Evolutionary conservation across 179 eudicot species (phyloP), one percentile per base, ranked within the genome.

Genomic region (Gypsophila paniculata): DNA sequence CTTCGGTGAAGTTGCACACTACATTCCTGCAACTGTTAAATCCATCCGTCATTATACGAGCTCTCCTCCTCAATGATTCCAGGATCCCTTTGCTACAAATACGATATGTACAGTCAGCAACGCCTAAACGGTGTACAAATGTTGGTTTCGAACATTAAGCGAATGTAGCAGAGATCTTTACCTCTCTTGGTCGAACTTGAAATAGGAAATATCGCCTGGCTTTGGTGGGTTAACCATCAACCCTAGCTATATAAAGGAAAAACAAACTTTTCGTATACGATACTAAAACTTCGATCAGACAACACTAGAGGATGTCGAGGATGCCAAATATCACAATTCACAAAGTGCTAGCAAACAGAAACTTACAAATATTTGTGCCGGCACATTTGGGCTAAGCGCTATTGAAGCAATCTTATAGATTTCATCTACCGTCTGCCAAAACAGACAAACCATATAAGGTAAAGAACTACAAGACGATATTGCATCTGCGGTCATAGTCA

Each of bases 11-110:
- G 79, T 94, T 94, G 78, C 97, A 94, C 72, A 90, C 89, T 6
- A 94, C 90, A 71, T 94, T 94, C 85, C 89, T 92, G 75, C 97
- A 94, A 82, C 97, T 90, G 85, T 94, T 94, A 82, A 91, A 94
- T 77, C 99, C 99, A 77, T 94, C 99, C 0, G 99, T 94, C 97
- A 94, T 94, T 55, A 94, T 80, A 3, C 75, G 95, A 22, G 99
- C 99, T 77, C 97, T 90, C 87, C 57, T 91, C 77, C 95, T 88
- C 75, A 94, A 72, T 13, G 99, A 94, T 77, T 86, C 93, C 46
- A 94, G 88, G 75, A 91, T 84, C 63, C 96, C 99, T 78, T 91
- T 87, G 90, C 99, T 94, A 91, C 75, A 75, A 79, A 60, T 78
- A 64, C 32, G 69, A 15, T 55, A 23, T 18, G 13, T 14, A 17